phyloP scores from a whole-genome alignment of 2,329 filamentous ascomycete genomes.

The Aspergillus pseudoviridinutans region DNA sequence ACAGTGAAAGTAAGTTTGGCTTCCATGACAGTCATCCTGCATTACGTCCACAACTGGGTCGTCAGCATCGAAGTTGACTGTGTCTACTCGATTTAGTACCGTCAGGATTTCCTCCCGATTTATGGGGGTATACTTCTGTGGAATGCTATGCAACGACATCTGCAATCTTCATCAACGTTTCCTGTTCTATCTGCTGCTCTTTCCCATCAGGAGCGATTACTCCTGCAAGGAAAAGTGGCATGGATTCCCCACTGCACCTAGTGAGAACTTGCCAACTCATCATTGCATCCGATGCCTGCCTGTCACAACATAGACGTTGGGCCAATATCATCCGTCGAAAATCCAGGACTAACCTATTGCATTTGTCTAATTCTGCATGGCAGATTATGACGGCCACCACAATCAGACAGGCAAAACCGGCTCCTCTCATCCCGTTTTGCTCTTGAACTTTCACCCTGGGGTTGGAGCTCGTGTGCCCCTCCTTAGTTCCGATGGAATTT shows the following conservation, averaged over 20 bases:
- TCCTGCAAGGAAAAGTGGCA: conserved; percentile 37
- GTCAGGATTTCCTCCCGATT: not conserved
- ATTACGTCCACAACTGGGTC: not conserved
- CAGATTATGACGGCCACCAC: conserved; percentile 5
- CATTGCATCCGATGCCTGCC: conserved; percentile 60
- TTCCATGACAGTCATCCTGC: not conserved
- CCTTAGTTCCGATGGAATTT: not conserved
- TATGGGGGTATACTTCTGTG: not conserved
- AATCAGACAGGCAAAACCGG: not conserved
- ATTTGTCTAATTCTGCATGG: conserved; percentile 5
- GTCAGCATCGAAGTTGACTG: not conserved
- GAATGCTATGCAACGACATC: conserved; percentile 10
- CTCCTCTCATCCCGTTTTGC: not conserved
- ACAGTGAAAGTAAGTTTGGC: conserved; percentile 4
- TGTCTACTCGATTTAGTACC: not conserved
- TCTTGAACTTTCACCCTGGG: not conserved
- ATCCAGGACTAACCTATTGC: conserved; percentile 4
- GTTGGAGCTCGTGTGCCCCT: not conserved
- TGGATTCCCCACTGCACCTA: conserved; percentile 43
- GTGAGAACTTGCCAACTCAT: conserved; percentile 63
- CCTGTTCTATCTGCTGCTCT: conserved; percentile 7
- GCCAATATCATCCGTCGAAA: conserved; percentile 14
- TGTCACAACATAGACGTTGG: conserved; percentile 23
- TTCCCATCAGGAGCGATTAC: not conserved
- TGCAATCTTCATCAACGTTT: conserved; percentile 12